Evolutionary conservation across 345 rosid species (phyloP).

Genomic region (Microcos paniculata): DNA sequence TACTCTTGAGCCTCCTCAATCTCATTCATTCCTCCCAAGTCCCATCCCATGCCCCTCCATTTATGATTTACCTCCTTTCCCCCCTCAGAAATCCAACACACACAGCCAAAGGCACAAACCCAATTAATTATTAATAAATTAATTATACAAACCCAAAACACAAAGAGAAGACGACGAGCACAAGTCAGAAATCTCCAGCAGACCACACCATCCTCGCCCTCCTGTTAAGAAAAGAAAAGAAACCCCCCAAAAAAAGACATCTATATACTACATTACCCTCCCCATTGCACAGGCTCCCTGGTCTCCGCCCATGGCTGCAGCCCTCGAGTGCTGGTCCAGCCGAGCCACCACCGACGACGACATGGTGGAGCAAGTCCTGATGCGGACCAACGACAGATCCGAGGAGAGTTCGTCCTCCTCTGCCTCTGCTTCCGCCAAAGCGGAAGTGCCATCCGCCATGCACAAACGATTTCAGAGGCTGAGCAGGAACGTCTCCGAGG

Average conservation of each 20-base stretch:
- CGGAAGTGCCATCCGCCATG: constrained; percentile 49
- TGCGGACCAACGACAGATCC: constrained; percentile 80
- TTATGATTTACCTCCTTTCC: background rate
- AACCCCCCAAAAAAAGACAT: background rate
- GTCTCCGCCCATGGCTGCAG: constrained; percentile 69
- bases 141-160: background rate
- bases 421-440: constrained; percentile 11
- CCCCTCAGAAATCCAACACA: background rate
- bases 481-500: constrained; percentile 83
- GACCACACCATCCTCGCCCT: background rate
- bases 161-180: background rate
- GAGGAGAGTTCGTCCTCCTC: constrained; percentile 36
- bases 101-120: too few relatives aligned
- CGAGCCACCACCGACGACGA: constrained; percentile 87
- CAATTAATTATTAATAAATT: too few relatives aligned
- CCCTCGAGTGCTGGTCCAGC: constrained; percentile 95
- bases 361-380: constrained; percentile 88
- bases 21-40: too few relatives aligned
- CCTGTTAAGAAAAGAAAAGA: background rate
- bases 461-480: constrained; percentile 81
- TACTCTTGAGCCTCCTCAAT: too few relatives aligned
- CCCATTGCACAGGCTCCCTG: background rate
- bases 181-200: constrained; percentile 1
- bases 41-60: too few relatives aligned
- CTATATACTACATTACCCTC: background rate